phyloP scores from a whole-genome alignment of 768 basidiomycete species.

The Russula lepida region DNA sequence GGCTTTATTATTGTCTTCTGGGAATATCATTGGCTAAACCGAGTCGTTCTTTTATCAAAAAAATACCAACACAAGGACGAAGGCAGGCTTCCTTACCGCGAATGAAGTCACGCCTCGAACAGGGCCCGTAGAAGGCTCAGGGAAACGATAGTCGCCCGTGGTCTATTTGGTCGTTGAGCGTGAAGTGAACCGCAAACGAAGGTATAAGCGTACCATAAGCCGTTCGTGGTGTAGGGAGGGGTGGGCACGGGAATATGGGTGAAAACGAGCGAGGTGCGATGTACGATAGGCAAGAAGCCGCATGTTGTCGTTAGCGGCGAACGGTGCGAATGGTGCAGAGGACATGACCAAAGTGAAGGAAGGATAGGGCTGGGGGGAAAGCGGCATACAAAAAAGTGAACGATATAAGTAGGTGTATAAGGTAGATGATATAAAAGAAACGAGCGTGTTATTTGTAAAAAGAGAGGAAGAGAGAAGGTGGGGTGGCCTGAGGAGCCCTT shows the following conservation, averaged over 20 bases:
- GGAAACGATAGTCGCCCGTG: slow-evolving; percentile 7
- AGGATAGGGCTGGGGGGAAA: slow-evolving; percentile 5
- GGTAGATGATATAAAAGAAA: not conserved
- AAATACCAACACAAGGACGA: not conserved
- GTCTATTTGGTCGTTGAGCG: not conserved
- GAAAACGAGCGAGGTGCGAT: slow-evolving; percentile 10
- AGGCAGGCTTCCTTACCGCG: not conserved
- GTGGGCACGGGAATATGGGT: slow-evolving; percentile 10
- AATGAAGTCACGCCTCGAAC: not conserved
- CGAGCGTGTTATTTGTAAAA: not conserved
- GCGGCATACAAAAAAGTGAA: slow-evolving; percentile 2
- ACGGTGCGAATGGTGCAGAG: not conserved
- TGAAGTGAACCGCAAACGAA: not conserved
- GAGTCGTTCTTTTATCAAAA: not conserved
- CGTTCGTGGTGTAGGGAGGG: slow-evolving; percentile 1
- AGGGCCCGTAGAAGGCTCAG: not conserved
- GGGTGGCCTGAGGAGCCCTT: not conserved
- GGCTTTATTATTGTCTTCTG: not conserved
- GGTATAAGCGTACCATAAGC: not conserved
- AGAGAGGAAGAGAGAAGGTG: not conserved
- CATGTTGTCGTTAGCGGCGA: slow-evolving; percentile 2
- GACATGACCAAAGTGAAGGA: slow-evolving; percentile 16
- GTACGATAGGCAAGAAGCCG: slow-evolving; percentile 9
- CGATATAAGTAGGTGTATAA: not conserved
- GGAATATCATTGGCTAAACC: not conserved